Conservation (phyloP, 768 basidiomycete species). For the Termitomyces sp. region DNA sequence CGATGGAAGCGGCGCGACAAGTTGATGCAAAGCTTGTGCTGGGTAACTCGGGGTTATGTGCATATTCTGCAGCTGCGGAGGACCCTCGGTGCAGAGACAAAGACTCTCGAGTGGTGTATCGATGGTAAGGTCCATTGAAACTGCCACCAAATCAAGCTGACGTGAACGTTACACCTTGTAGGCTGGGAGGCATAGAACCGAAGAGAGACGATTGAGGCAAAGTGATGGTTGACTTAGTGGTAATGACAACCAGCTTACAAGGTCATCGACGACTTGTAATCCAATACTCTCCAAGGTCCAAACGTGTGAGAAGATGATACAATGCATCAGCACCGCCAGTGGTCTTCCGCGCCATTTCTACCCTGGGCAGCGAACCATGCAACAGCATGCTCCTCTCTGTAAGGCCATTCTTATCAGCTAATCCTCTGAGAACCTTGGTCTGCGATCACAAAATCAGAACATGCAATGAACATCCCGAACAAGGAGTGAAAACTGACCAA, state of each 20-base stretch:
- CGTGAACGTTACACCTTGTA: constrained; percentile 1
- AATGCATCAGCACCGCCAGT: constrained; percentile 50
- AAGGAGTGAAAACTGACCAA: constrained; percentile 39
- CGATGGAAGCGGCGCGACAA: constrained; percentile 29
- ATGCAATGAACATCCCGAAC: not conserved
- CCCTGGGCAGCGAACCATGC: constrained; percentile 19
- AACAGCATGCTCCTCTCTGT: constrained; percentile 18
- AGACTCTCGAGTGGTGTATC: constrained; percentile 35
- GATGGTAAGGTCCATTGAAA: constrained; percentile 24
- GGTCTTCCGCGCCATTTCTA: constrained; percentile 23
- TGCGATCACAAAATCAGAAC: constrained; percentile 20
- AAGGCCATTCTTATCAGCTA: constrained; percentile 45
- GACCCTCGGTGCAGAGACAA: constrained; percentile 32
- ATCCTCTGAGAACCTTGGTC: constrained; percentile 49
- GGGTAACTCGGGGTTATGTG: constrained; percentile 29
- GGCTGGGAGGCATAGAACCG: constrained; percentile 29
- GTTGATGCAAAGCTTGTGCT: constrained; percentile 33
- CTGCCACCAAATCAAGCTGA: not conserved
- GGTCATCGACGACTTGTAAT: constrained; percentile 12
- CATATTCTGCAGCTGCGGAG: constrained; percentile 32
- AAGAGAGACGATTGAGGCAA: constrained; percentile 5
- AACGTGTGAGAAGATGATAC: constrained; percentile 45
- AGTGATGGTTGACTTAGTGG: not conserved
- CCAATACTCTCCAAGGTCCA: constrained; percentile 62
- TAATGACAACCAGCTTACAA: not conserved